Percentiles rank a stretch among this genome's conserved stretches.
phyloP scores from a whole-genome alignment of 805 yeast species.

The Ogataea populi-albae region DNA sequence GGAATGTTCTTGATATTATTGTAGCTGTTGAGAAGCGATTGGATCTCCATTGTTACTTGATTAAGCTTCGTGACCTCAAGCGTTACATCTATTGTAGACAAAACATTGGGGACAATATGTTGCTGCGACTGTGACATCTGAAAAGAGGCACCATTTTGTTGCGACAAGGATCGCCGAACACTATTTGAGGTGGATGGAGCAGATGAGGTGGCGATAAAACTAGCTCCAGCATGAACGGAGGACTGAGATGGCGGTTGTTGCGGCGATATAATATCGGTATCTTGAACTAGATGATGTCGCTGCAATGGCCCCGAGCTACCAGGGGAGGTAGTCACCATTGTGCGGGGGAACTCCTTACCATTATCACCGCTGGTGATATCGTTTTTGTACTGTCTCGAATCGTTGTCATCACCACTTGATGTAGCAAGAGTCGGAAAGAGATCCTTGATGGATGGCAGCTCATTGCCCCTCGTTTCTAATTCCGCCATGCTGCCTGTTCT shows the following conservation, averaged over 20 bases:
- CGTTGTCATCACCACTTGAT: slow-evolving; percentile 7
- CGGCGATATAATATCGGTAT: neutral
- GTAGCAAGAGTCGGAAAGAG: slow-evolving; percentile 19
- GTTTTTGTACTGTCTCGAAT: slow-evolving; percentile 6
- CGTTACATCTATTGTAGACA: slow-evolving; percentile 7
- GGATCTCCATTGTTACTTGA: slow-evolving; percentile 19
- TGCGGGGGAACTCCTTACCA: slow-evolving; percentile 6
- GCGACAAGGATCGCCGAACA: slow-evolving; percentile 3
- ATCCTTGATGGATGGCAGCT: slow-evolving; percentile 24
- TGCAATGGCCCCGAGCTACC: neutral
- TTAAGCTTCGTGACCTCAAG: slow-evolving; percentile 15
- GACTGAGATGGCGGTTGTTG: neutral
- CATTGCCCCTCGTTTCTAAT: too few relatives aligned
- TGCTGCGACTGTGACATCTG: slow-evolving; percentile 1
- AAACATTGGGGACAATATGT: slow-evolving; percentile 1
- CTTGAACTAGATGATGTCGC: neutral
- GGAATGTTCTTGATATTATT: slow-evolving; percentile 15
- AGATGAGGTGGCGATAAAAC: slow-evolving; percentile 1
- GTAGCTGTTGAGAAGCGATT: slow-evolving; percentile 12
- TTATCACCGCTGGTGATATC: slow-evolving; percentile 1
- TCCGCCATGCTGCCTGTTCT: too few relatives aligned
- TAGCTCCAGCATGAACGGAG: neutral
- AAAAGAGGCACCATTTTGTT: slow-evolving; percentile 4
- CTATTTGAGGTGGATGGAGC: neutral
- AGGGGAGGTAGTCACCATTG: too few relatives aligned